Evolutionary conservation across 768 basidiomycete genomes (phyloP), one percentile per base, ranked within the genome.

Genomic region (Exsudoporus frostii): DNA sequence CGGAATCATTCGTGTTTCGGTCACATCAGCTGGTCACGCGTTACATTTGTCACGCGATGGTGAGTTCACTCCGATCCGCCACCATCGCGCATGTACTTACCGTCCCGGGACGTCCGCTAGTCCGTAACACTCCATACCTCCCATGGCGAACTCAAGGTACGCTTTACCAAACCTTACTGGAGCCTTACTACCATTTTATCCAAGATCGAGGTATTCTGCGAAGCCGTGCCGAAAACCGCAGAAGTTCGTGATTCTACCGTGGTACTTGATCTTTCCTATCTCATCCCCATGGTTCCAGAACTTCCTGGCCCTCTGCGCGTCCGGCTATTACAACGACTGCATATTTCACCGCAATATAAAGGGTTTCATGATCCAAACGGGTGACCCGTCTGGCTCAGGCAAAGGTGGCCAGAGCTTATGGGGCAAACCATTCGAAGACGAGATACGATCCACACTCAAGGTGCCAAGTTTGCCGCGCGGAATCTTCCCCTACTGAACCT

Each of bases 391-490:
- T 10, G 92, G 92, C 22, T 83, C 90, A 25, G 97, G 97, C 25
- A 99, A 98, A 71, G 94, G 92, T 36, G 97, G 97, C 13, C 92
- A 98, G 73, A 94, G 90, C 64, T 90, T 98, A 60, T 98, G 95
- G 93, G 94, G 93, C 3, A 83, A 82, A 53, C 85, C 95, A 0
- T 98, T 97, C 65, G 69, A 84, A 15, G 96, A 98, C 65, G 97
- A 99, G 75, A 80, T 97, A 39, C 79, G 94, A 45, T 90, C 93
- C 40, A 99, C 97, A 6, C 78, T 99, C 59, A 96, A 97, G 79
- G 95, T 93, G 51, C 51, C 65, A 65, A 50, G 30, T 22, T 48
- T 42, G 0, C n/a, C 34, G 22, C 3, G 8, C 14, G n/a, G 42
- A 24, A 20, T 36, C 19, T 25, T 3, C 22, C 39, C 30, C 30